Base-by-base conservation (phyloP, 2,329 filamentous ascomycete species). In the Trichoderma sp. region DNA sequence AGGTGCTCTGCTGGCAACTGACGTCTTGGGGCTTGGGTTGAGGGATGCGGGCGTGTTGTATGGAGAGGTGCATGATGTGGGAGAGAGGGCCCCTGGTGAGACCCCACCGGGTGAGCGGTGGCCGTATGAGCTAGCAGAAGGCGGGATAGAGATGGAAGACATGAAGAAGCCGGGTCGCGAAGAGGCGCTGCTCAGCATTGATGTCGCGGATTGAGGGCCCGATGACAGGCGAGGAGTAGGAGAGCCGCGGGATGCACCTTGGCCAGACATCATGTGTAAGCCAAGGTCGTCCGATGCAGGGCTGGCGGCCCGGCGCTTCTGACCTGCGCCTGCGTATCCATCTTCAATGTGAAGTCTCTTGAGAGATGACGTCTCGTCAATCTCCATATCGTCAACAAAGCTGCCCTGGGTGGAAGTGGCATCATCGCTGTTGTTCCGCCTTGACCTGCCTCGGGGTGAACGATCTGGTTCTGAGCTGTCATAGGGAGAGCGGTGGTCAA, bases 281-380 rank as follows among this genome's bases (percentile, higher is more conserved):
- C 84, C 79, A 7, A 85, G 81, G 33, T 90, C 88, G 12, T 88
- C 88, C 3, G 84, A 83, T 0, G 86, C 87, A 1, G 89, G 89
- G 31, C 89, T 91, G 0, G 88, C 89, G 2, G 89, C 89, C 53
- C 89, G 85, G 64, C 89, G 86, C 82, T 91, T 91, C 76, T 87
- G 87, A 7, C 89, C 88, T 9, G 79, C 79, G 4, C 82, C 80
- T 3, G 85, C 81, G 59, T 87, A 81, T 8, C 81, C 76, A 66
- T 88, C 88, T 64, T 90, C 88, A 24, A 89, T 85, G 24, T 87
- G 86, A 9, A 89, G 84, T 81, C 83, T 87, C 85, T 80, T 90
- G 80, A 88, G 86, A 79, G 78, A 88, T 78, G 77, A 86, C 81
- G 81, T 87, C 81, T 90, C 89, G 11, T 90, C 89, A 29, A 86